Evolutionary conservation across 768 basidiomycete genomes (phyloP).

Genomic region (Suillus lakei): DNA sequence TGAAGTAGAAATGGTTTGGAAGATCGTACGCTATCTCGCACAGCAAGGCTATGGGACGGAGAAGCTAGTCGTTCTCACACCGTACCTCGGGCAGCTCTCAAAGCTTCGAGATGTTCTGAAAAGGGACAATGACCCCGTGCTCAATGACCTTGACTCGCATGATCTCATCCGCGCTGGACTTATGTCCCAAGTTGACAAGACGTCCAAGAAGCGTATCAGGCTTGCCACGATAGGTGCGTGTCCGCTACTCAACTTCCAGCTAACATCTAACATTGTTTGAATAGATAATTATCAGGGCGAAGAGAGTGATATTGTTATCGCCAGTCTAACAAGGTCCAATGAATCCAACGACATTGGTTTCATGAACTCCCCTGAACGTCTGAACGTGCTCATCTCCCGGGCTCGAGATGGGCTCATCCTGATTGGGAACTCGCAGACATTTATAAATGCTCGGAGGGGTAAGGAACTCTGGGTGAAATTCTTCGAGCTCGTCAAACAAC

Average conservation of each 20-base stretch:
- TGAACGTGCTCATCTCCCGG: constrained; percentile 74
- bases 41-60: constrained; percentile 72
- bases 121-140: constrained; percentile 56
- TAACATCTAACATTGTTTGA: not conserved
- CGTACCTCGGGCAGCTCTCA: constrained; percentile 68
- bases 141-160: constrained; percentile 64
- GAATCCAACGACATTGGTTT: constrained; percentile 62
- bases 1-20: constrained; percentile 67
- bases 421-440: constrained; percentile 67
- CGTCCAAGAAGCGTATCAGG: constrained; percentile 51
- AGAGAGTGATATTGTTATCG: constrained; percentile 71
- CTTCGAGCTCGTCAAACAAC: constrained; percentile 46
- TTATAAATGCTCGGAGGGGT: constrained; percentile 55
- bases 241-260: not conserved
- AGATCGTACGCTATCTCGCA: constrained; percentile 64
- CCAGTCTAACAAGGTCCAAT: constrained; percentile 67
- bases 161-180: constrained; percentile 66
- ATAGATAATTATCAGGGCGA: constrained; percentile 81
- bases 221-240: constrained; percentile 67
- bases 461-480: constrained; percentile 55
- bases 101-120: constrained; percentile 52
- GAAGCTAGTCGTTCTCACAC: constrained; percentile 67
- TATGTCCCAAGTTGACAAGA: constrained; percentile 40
- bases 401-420: constrained; percentile 68
- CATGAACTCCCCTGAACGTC: constrained; percentile 70